Conservation (phyloP, 2,329 filamentous ascomycete genomes). For the Cercospora berteroae region DNA sequence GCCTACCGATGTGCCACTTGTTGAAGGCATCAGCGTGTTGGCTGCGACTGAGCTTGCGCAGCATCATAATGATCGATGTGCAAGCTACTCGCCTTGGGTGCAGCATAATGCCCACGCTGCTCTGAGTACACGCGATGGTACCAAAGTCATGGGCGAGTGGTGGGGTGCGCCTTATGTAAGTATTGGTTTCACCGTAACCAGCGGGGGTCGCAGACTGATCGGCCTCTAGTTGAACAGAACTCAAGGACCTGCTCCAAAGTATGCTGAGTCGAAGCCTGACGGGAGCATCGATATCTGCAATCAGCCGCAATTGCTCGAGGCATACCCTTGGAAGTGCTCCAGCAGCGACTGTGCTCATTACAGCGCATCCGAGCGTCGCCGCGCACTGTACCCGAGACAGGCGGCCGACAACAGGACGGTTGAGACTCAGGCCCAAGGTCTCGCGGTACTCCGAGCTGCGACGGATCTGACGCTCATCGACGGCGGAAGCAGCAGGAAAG, state of each 20-base stretch:
- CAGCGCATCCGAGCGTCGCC: background rate
- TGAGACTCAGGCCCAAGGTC: conserved; percentile 81
- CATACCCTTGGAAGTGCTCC: conserved; percentile 28
- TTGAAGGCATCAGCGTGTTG: conserved; percentile 46
- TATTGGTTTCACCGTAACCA: background rate
- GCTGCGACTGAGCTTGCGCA: conserved; percentile 34
- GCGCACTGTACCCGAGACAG: conserved; percentile 49
- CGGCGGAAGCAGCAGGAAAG: conserved; percentile 29
- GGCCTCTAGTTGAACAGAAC: conserved; percentile 21
- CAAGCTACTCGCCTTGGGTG: conserved; percentile 71
- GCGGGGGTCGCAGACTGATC: background rate
- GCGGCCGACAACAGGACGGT: conserved; percentile 66
- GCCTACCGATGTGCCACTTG: conserved; percentile 43
- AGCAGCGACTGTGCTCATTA: conserved; percentile 13
- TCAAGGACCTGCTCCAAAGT: conserved; percentile 22
- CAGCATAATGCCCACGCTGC: conserved; percentile 74
- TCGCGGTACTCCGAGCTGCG: conserved; percentile 70
- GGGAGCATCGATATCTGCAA: conserved; percentile 54
- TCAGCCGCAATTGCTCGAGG: conserved; percentile 29
- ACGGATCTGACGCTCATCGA: conserved; percentile 48
- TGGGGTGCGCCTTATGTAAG: conserved; percentile 57
- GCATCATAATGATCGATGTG: conserved; percentile 62
- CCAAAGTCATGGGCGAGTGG: conserved; percentile 76
- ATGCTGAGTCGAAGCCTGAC: conserved; percentile 37
- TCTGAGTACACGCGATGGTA: conserved; percentile 56